Evolutionary conservation across 2,329 filamentous ascomycete species (phyloP).

Genomic region (Pleoardoris graminearum): DNA sequence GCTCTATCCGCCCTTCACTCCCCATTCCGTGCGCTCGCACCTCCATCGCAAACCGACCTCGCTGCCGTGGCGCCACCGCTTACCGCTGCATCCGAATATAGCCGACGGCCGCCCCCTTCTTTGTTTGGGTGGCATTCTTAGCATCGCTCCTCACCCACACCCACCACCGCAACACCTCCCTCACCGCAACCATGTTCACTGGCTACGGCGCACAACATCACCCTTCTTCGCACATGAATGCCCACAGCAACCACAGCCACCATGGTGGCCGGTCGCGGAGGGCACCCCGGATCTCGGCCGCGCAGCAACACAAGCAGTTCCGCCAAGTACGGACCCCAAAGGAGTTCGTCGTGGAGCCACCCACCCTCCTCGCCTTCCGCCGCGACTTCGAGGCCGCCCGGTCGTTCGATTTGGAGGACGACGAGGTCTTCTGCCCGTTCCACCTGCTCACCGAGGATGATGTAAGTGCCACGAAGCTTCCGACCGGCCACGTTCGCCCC

Average conservation of each 20-base stretch:
- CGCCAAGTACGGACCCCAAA: constrained; percentile 84
- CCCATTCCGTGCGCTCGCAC: constrained; percentile 1
- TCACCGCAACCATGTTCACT: constrained; percentile 51
- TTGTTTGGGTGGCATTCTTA: constrained; percentile 24
- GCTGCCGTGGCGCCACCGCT: constrained; percentile 4
- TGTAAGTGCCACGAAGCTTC: constrained; percentile 58
- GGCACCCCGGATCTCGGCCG: constrained; percentile 76
- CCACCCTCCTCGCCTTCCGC: constrained; percentile 76
- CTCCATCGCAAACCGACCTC: background rate
- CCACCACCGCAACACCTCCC: constrained; percentile 18
- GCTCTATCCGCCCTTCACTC: background rate
- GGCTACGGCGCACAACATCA: constrained; percentile 53
- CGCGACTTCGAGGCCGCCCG: constrained; percentile 86
- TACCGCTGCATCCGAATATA: constrained; percentile 12
- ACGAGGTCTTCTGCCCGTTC: constrained; percentile 89
- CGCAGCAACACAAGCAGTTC: constrained; percentile 87
- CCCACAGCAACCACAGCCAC: constrained; percentile 72
- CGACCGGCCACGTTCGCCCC: constrained; percentile 28
- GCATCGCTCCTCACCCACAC: constrained; percentile 18
- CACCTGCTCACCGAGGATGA: constrained; percentile 89
- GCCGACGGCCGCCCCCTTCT: constrained; percentile 23
- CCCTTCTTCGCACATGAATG: constrained; percentile 53
- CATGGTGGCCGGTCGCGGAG: constrained; percentile 84
- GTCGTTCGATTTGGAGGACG: constrained; percentile 94
- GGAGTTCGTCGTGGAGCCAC: constrained; percentile 75